Conservation (phyloP, 2,329 filamentous ascomycete species). For the Phaeosphaeria sp. region DNA sequence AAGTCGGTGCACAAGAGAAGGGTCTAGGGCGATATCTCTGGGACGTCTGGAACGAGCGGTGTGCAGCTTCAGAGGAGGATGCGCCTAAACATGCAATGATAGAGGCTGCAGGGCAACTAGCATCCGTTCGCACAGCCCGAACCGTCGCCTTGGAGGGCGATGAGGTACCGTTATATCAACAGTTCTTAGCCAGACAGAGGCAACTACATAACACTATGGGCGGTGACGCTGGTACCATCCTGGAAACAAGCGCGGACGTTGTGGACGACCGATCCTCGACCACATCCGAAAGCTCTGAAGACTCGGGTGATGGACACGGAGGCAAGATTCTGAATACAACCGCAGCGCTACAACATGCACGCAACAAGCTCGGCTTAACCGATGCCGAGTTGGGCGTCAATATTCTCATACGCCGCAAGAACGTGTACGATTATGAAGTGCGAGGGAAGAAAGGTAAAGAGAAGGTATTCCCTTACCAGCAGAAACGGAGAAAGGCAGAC, state of each 20-base stretch:
- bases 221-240: slow-evolving; percentile 64
- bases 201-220: slow-evolving; percentile 85
- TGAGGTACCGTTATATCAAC: slow-evolving; percentile 84
- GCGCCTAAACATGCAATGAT: slow-evolving; percentile 61
- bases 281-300: slow-evolving; percentile 84
- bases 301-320: slow-evolving; percentile 76
- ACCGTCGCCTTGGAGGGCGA: slow-evolving; percentile 73
- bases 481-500: slow-evolving; percentile 79
- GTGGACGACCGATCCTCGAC: slow-evolving; percentile 87
- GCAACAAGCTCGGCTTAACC: slow-evolving; percentile 78
- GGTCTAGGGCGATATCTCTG: slow-evolving; percentile 76
- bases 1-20: slow-evolving; percentile 42
- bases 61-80: slow-evolving; percentile 29
- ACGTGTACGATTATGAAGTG: slow-evolving; percentile 92
- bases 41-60: slow-evolving; percentile 57
- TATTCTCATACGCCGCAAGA: slow-evolving; percentile 84
- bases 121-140: slow-evolving; percentile 46
- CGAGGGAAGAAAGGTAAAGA: slow-evolving; percentile 90
- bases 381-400: slow-evolving; percentile 94
- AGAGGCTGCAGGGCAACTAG: slow-evolving; percentile 63
- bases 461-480: slow-evolving; percentile 86
- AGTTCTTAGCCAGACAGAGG: slow-evolving; percentile 87
- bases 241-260: slow-evolving; percentile 74
- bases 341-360: slow-evolving; percentile 80
- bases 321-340: slow-evolving; percentile 91